Evolutionary conservation across 257 asterid genomes (phyloP).

Genomic region (Solanum bulbocastanum): DNA sequence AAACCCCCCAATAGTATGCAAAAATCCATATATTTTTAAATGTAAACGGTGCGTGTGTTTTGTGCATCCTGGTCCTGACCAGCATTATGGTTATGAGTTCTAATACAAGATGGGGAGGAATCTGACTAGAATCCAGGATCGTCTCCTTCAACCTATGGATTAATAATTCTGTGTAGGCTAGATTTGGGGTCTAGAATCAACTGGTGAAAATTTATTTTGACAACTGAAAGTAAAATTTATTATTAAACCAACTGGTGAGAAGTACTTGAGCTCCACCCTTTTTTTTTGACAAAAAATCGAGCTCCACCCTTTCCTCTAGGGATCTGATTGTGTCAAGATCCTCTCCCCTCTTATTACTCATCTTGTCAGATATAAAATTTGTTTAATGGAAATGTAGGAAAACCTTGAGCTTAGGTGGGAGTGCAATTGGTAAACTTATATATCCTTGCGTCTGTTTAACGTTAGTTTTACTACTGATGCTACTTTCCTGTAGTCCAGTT

Average conservation of each 20-base stretch:
- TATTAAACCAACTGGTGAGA: neutral
- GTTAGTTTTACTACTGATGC: neutral
- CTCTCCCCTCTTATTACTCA: neutral
- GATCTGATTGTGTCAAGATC: neutral
- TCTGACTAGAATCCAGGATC: neutral
- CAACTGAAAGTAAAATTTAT: neutral
- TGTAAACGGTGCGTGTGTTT: neutral
- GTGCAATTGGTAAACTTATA: neutral
- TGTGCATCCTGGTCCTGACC: neutral
- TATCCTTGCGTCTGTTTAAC: neutral
- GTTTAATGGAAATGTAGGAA: neutral
- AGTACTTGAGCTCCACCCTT: neutral
- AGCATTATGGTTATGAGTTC: neutral
- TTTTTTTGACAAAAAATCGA: neutral
- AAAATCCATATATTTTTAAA: neutral
- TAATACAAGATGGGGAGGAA: neutral
- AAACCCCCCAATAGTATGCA: neutral
- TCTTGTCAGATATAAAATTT: neutral
- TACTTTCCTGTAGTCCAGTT: neutral
- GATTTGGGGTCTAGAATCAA: neutral
- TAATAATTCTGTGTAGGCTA: neutral
- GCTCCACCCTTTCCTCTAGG: neutral
- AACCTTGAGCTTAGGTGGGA: neutral
- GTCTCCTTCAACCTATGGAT: neutral
- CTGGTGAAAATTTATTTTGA: neutral